Evolutionary conservation across 495 filamentous ascomycete species (phyloP), one percentile per base, ranked within the genome.

Genomic region (Aspergillus ostianus): DNA sequence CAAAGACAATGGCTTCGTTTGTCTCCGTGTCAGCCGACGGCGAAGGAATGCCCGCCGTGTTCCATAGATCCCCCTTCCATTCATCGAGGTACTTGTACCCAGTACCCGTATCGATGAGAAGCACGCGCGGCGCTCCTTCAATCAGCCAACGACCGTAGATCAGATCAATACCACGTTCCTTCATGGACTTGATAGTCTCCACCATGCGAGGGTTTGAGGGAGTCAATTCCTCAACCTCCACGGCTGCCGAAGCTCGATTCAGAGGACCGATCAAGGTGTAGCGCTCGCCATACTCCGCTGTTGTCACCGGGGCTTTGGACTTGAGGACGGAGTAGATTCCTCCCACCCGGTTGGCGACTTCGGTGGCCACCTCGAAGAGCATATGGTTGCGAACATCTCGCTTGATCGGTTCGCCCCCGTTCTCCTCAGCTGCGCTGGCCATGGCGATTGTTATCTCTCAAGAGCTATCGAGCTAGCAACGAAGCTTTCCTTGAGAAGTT

Each of bases 311-410:
- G 19, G 94, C 93, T 74, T 98, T 98, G 54, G 94, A 98, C 77
- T 98, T 98, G 70, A 98, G 85, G 54, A 98, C 94, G 15, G 93
- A 97, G 79, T 98, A 98, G 77, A 98, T 98, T 62, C 94, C 94
- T 69, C 94, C 94, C 57, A 98, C 94, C 77, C 95, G 85, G 79
- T 98, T 96, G 54, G 94, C 94, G 60, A 97, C 94, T 70, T 98
- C 94, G 17, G 94, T 98, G 30, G 94, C 92, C 59, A 97, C 77
- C 77, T 98, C 94, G 66, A 98, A 98, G 51, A 98, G 87, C 69
- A 90, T 77, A 66, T 93, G 90, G 67, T 90, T 89, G 73, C 82
- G 85, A 48, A 91, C 83, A 77, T 92, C 90, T 67, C 90, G 75
- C 66, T 73, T 74, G 51, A 75, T 70, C 30, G 75, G 70, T 41